A percentile compares a stretch with the other conserved stretches of the same genome.
Evolutionary conservation across 1,284 basidiomycete genomes (phyloP).

Genomic region (Ustilago loliicola): DNA sequence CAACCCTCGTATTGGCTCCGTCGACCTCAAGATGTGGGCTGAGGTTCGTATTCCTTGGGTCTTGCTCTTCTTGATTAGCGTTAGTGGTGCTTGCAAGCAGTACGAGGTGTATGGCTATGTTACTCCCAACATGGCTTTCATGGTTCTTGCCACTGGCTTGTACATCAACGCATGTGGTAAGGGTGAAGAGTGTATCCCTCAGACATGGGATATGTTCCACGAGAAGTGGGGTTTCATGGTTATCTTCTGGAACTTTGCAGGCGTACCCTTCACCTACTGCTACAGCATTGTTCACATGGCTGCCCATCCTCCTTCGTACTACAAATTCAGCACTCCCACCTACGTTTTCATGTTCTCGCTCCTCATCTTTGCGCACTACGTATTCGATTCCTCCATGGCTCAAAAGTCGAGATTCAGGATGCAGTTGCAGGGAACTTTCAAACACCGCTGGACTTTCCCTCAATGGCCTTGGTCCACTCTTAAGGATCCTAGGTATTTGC

Average conservation of each 20-base stretch:
- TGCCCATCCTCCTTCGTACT: conserved; percentile 87
- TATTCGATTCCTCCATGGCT: conserved; percentile 92
- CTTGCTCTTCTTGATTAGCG: conserved; percentile 90
- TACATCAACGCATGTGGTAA: conserved; percentile 91
- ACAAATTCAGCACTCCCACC: conserved; percentile 83
- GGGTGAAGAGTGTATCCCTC: conserved; percentile 89
- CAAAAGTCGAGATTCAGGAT: conserved; percentile 99
- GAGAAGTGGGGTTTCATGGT: conserved; percentile 71
- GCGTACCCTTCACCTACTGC: conserved; percentile 77
- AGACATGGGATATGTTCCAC: conserved; percentile 81
- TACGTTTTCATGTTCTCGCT: conserved; percentile 75
- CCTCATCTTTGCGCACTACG: conserved; percentile 58
- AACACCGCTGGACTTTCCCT: conserved; percentile 85
- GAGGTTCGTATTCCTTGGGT: conserved; percentile 99
- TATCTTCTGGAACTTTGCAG: conserved; percentile 84
- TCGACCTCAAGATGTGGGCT: conserved; percentile 99
- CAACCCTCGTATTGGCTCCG: conserved; percentile 91
- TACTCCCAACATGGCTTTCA: conserved; percentile 96
- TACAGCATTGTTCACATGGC: conserved; percentile 98
- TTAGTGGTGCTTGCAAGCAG: conserved; percentile 94
- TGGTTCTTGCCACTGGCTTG: conserved; percentile 93
- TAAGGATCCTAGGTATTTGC: conserved; percentile 88
- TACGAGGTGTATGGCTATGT: conserved; percentile 87
- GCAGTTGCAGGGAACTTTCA: conserved; percentile 87
- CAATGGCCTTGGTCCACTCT: conserved; percentile 89